phyloP scores from a whole-genome alignment of 192 early-diverging fungal species.

The Linnemannia schmuckeri region DNA sequence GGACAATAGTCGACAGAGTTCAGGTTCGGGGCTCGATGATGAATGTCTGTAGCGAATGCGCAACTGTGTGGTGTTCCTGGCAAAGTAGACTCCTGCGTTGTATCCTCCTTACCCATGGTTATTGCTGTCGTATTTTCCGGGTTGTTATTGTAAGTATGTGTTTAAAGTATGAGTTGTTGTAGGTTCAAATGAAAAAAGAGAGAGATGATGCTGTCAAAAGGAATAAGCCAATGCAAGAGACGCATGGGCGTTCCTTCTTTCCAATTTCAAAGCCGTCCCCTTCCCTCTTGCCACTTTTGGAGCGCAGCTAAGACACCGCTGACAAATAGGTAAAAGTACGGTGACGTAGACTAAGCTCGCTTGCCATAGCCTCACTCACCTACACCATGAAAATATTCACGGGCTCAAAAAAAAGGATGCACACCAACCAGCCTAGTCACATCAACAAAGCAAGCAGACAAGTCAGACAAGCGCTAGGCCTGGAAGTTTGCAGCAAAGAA shows the following conservation, averaged over 20 bases:
- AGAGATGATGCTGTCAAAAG: slow-evolving; percentile 1
- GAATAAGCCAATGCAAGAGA: not conserved
- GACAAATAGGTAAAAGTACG: not conserved
- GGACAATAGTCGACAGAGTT: too few relatives aligned
- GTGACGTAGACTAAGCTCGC: not conserved
- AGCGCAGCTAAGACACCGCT: not conserved
- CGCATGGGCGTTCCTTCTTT: not conserved
- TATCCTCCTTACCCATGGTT: slow-evolving; percentile 1
- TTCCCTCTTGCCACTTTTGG: not conserved
- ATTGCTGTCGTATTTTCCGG: not conserved
- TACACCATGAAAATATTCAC: too few relatives aligned
- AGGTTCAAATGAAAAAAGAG: not conserved
- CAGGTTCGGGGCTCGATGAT: too few relatives aligned
- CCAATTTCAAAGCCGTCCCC: not conserved
- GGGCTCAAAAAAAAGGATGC: too few relatives aligned
- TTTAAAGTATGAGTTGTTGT: not conserved
- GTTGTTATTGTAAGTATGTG: not conserved
- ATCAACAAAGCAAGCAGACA: too few relatives aligned
- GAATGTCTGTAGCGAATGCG: too few relatives aligned
- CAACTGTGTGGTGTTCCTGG: not conserved
- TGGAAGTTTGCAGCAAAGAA: too few relatives aligned
- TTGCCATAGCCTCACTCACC: too few relatives aligned
- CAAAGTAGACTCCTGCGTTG: not conserved
- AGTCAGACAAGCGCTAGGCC: too few relatives aligned
- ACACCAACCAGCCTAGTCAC: too few relatives aligned